Evolutionary conservation across 108 stramenopile species (phyloP), one percentile per base, ranked within the genome.

Genomic region (Cyclostephanos tholiformis): DNA sequence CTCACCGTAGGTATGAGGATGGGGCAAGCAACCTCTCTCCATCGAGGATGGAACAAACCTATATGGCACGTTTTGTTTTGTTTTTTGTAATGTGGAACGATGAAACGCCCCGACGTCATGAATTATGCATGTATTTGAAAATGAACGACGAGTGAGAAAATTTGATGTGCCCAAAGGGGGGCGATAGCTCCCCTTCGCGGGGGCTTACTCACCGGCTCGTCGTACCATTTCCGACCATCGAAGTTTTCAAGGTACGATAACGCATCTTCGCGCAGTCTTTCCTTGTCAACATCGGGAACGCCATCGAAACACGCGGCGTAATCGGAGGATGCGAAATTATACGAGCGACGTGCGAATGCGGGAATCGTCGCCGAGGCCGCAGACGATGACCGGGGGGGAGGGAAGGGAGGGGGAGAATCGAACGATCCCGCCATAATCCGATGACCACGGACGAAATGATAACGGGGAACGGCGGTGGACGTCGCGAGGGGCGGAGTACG

Each of bases 321-420:
- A 49, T 84, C 77, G 9, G 85, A 65, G 12, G 91, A 91, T 16
- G 86, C 94, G 82, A 95, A 95, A 63, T 93, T 87, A 71, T 88
- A 93, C 23, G 48, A 23, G 63, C 80, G 75, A 26, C 26, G 53
- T 0, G 23, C 16, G 32, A 4, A 32, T 32, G 32, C 32, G 32
- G 3, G 32, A 32, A 4, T 32, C 32, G 32, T 32, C 32, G 32
- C 4, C 32, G 32, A n/a, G n/a, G n/a, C n/a, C 32, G 32, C 32
- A 4, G 4, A 4, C 32, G 32, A 4, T 32, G 3, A 4, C 32
- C 32, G 32, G 4, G 32, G 32, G 4, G 32, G 32, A 32, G 32
- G 32, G 32, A 4, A 32, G 2, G 3, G 32, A 4, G 32, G 32
- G 32, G 32, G n/a, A n/a, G n/a, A n/a, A n/a, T n/a, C n/a, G n/a